A percentile compares a stretch with the other conserved stretches of the same genome.
Evolutionary conservation across 2,329 filamentous ascomycete species (phyloP).

Genomic region (Colletotrichum liriopes): DNA sequence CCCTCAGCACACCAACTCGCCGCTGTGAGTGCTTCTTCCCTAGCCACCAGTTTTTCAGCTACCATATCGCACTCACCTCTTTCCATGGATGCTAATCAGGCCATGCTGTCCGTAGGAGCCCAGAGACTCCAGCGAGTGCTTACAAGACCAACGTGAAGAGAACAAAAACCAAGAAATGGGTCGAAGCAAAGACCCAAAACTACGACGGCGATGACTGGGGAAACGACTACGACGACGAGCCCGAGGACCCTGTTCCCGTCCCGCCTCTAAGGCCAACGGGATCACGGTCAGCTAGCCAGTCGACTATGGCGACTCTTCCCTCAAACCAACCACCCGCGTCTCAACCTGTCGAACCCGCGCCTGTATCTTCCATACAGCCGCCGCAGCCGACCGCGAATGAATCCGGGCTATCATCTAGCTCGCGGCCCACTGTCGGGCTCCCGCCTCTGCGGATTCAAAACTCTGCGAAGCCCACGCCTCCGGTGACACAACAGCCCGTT

Average conservation of each 20-base stretch:
- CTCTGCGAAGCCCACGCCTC: constrained; percentile 38
- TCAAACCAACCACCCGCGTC: constrained; percentile 44
- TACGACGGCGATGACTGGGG: constrained; percentile 98
- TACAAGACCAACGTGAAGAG: constrained; percentile 92
- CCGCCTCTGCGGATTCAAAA: constrained; percentile 53
- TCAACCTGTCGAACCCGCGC: constrained; percentile 46
- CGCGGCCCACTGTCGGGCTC: constrained; percentile 48
- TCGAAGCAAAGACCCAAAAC: constrained; percentile 86
- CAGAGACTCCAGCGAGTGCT: constrained; percentile 47
- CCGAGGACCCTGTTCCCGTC: constrained; percentile 58
- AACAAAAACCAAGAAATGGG: constrained; percentile 94
- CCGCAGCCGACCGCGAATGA: constrained; percentile 24
- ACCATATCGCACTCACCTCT: neutral
- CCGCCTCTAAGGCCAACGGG: constrained; percentile 45
- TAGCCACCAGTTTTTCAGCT: neutral
- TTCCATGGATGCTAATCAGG: constrained; percentile 17
- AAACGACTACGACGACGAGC: constrained; percentile 72
- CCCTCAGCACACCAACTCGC: constrained; percentile 34
- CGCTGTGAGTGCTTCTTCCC: constrained; percentile 30
- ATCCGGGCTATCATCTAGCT: constrained; percentile 44
- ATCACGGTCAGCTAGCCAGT: constrained; percentile 51
- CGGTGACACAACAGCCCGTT: constrained; percentile 6
- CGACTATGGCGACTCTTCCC: constrained; percentile 45
- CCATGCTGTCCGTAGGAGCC: constrained; percentile 28
- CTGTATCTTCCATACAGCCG: constrained; percentile 48